These are phyloP conservation scores for Trametes cinnabarina DNA, from an alignment of 768 basidiomycete species.

Conservation along the genomic window DNA sequence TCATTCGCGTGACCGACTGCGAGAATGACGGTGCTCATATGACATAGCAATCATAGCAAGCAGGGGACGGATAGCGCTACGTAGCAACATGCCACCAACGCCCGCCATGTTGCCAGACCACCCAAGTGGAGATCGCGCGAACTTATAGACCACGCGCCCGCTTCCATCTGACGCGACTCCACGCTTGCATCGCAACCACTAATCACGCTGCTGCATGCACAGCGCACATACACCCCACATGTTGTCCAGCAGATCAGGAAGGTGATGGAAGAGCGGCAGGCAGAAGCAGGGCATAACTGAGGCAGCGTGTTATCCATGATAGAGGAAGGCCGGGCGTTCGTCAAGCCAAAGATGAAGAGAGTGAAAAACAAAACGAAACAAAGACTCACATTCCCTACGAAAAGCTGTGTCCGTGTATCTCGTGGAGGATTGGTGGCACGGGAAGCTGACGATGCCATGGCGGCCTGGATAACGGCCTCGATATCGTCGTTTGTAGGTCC, in stretches of 20 bases:
- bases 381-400: slow-evolving; percentile 85
- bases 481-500: slow-evolving; percentile 77
- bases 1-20: no score
- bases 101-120: no score
- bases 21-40: no score
- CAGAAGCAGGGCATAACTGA: no score
- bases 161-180: neutral
- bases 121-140: neutral
- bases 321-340: neutral
- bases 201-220: neutral
- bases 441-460: slow-evolving; percentile 66
- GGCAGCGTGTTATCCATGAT: no score
- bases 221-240: no score
- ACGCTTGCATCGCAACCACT: neutral
- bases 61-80: no score
- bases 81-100: no score
- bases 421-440: slow-evolving; percentile 49
- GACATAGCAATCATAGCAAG: no score
- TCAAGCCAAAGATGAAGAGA: neutral
- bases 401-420: slow-evolving; percentile 93
- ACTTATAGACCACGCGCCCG: neutral
- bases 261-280: no score
- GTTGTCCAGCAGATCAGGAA: no score
- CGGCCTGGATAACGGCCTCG: slow-evolving; percentile 88
- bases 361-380: slow-evolving; percentile 2